phyloP scores from a whole-genome alignment of 1,284 basidiomycete genomes.

The Pseudozyma pruni region DNA sequence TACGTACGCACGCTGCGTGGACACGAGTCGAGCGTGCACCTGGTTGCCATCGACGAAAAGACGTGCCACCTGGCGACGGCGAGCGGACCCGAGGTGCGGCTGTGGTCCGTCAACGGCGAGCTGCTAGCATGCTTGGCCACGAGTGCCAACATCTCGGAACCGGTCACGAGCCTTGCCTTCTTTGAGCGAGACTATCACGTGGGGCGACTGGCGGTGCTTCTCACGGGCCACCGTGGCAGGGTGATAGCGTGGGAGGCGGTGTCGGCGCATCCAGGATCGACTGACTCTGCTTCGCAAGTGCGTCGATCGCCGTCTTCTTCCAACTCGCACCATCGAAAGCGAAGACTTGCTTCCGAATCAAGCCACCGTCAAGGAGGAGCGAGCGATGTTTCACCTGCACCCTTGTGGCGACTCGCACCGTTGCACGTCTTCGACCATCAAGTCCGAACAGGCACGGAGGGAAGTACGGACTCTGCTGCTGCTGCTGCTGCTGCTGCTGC shows the following conservation, averaged over 20 bases:
- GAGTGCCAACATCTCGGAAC: slow-evolving; percentile 58
- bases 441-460: slow-evolving; percentile 29
- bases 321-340: no score
- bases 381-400: neutral
- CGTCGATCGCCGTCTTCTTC: slow-evolving; percentile 8
- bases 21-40: slow-evolving; percentile 73
- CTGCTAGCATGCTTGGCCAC: slow-evolving; percentile 77
- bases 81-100: slow-evolving; percentile 75
- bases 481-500: no score
- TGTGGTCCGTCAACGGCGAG: slow-evolving; percentile 85
- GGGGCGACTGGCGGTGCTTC: slow-evolving; percentile 54
- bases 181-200: slow-evolving; percentile 76
- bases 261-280: slow-evolving; percentile 33
- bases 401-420: slow-evolving; percentile 41
- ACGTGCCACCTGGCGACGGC: slow-evolving; percentile 86
- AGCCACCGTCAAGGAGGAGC: slow-evolving; percentile 4
- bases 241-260: slow-evolving; percentile 61
- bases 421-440: slow-evolving; percentile 55
- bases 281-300: neutral
- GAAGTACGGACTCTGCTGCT: no score
- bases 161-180: slow-evolving; percentile 78
- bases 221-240: slow-evolving; percentile 63
- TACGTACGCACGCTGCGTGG: slow-evolving; percentile 58
- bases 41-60: slow-evolving; percentile 83
- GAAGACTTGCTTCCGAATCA: slow-evolving; percentile 15